A percentile compares a stretch with the other conserved stretches of the same genome.
Evolutionary conservation across 805 yeast genomes (phyloP).

Genomic region (Jamesozyma piceae): DNA sequence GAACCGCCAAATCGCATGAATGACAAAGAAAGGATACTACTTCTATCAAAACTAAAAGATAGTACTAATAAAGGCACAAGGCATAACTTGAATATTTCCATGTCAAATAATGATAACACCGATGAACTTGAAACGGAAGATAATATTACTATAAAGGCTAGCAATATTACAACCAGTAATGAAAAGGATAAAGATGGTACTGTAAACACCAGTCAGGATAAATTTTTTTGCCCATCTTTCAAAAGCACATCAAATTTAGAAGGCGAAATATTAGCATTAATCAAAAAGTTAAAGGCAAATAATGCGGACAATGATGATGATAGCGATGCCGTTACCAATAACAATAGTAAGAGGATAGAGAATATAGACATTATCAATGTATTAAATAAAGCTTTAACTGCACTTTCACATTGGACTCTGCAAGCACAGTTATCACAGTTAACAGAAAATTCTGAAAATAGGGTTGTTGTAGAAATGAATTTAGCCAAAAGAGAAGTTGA

Average conservation of each 20-base stretch:
- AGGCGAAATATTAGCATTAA: conserved; percentile 10
- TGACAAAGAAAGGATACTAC: background rate
- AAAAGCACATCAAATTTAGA: conserved; percentile 21
- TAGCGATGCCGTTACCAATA: background rate
- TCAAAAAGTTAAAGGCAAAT: conserved; percentile 10
- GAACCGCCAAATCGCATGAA: conserved; percentile 9
- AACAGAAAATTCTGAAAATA: conserved; percentile 14
- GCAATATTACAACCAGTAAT: background rate
- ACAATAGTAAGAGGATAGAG: background rate
- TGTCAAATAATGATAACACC: background rate
- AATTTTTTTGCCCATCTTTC: conserved; percentile 11
- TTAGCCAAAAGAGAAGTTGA: conserved; percentile 21
- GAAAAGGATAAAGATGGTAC: background rate
- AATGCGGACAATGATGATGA: background rate
- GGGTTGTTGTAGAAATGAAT: conserved; percentile 20
- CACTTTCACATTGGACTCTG: conserved; percentile 27
- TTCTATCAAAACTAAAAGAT: background rate
- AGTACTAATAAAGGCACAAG: background rate
- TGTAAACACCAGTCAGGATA: background rate
- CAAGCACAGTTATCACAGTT: conserved; percentile 25
- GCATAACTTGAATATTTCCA: background rate
- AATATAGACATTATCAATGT: conserved; percentile 15
- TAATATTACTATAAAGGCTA: background rate
- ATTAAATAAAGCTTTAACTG: conserved; percentile 20
- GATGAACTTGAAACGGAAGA: background rate